Base-by-base conservation (phyloP, 148 eudicot species). In the Vaccinium corymbosum region DNA sequence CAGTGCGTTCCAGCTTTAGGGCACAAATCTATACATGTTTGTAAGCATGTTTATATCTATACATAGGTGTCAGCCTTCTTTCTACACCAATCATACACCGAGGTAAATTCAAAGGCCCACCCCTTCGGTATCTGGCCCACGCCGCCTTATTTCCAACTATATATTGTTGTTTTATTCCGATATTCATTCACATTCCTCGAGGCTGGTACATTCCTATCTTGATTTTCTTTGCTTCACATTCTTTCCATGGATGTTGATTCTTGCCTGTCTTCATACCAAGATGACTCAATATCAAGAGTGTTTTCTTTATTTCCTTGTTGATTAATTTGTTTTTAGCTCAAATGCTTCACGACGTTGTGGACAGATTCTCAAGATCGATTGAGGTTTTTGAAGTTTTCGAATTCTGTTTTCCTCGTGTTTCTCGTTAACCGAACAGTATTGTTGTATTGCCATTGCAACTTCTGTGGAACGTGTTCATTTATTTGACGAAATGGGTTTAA, bases 1-100 rank as follows among this genome's bases (percentile, higher is more conserved):
- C 46, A 13, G 12, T 68, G 8, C n/a, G 52, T 38, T 61, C 72
- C 82, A 80, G 20, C 53, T 42, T 59, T 80, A 80, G 72, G 82
- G 82, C 82, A 61, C 48, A 80, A 38, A 59, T 59, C 25, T 20
- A 25, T 55, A 6, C 17, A 61, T 42, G 12, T 38, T 42, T 15
- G 66, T 80, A 19, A 76, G 57, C 73, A 68, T 68, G 42, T 49
- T 6, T 75, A 20, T 29, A 9, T 68, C 6, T 27, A 27, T 27
- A 12, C 38, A 9, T 29, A 17, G 15, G 48, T 4, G 13, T 25
- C 51, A 75, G 48, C 72, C 71, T 22, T 29, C 42, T 68, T 64
- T 68, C 12, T 38, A 3, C 48, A 35, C 52, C 82, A 59, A 38
- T n/a, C 82, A 46, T n/a, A 20, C 19, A 4, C 55, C 71, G 7